Conservation (phyloP, 202 grass and related monocot species). For the Eragrostis tef region DNA sequence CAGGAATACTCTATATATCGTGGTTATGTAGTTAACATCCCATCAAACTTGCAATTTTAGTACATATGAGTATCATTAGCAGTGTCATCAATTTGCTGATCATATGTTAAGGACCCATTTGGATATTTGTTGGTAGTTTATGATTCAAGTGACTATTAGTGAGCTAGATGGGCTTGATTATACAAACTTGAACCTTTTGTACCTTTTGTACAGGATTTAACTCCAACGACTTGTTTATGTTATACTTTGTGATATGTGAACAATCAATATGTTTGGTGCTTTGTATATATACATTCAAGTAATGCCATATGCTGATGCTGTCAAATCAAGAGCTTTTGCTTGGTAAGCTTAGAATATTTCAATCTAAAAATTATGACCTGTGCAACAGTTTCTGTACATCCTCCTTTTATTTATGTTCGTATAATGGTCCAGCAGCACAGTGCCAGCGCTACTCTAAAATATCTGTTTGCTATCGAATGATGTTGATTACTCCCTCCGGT, state of each 20-base stretch:
- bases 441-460: conserved; percentile 22
- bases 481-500: not conserved
- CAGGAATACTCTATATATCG: not conserved
- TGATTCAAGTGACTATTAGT: not conserved
- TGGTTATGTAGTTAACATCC: conserved; percentile 8
- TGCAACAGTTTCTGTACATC: not conserved
- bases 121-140: conserved; percentile 17
- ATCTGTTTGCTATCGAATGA: not conserved
- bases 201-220: not conserved
- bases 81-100: conserved; percentile 16
- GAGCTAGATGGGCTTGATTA: conserved; percentile 14
- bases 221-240: conserved; percentile 13
- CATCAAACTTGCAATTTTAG: conserved; percentile 16
- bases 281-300: not conserved
- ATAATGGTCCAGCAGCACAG: conserved; percentile 20
- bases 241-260: conserved; percentile 2
- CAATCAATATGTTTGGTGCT: not conserved
- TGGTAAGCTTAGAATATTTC: not conserved
- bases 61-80: not conserved
- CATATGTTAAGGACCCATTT: conserved; percentile 4
- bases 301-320: not conserved
- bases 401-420: conserved; percentile 11
- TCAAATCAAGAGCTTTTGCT: conserved; percentile 9
- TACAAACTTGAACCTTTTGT: conserved; percentile 8
- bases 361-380: conserved; percentile 9